phyloP scores from a whole-genome alignment of 176 grass and related monocot genomes.

The Eleusine coracana region DNA sequence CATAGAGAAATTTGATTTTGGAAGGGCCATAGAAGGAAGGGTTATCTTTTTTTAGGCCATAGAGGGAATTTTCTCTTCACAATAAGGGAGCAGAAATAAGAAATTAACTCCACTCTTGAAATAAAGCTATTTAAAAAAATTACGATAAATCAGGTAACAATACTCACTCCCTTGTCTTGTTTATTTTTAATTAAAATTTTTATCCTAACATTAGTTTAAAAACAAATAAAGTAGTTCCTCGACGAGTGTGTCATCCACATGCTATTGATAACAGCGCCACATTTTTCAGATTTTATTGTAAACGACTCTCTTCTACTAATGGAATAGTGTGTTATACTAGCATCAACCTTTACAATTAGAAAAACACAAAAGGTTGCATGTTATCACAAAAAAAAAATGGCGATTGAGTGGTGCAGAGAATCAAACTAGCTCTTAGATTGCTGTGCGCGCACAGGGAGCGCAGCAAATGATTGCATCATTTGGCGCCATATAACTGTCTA shows the following conservation, averaged over 20 bases:
- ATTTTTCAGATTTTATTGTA: neutral
- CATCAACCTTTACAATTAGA: neutral
- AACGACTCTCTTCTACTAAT: neutral
- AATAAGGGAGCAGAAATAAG: too few species aligned
- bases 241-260: neutral
- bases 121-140: neutral
- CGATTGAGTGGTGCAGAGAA: constrained; percentile 27
- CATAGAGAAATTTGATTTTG: too few species aligned
- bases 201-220: too few species aligned
- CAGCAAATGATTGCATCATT: constrained; percentile 51
- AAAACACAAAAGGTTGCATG: neutral
- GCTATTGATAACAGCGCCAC: neutral
- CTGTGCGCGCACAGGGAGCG: constrained; percentile 36
- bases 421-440: constrained; percentile 24
- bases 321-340: neutral
- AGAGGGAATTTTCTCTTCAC: too few species aligned
- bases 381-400: neutral
- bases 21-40: too few species aligned
- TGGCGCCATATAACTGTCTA: constrained; percentile 34
- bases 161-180: too few species aligned
- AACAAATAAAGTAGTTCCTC: too few species aligned
- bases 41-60: too few species aligned
- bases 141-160: neutral
- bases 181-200: too few species aligned
- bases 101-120: neutral